Conservation (phyloP, 306 rosid genomes). For the Lathyrus tuberosus region DNA sequence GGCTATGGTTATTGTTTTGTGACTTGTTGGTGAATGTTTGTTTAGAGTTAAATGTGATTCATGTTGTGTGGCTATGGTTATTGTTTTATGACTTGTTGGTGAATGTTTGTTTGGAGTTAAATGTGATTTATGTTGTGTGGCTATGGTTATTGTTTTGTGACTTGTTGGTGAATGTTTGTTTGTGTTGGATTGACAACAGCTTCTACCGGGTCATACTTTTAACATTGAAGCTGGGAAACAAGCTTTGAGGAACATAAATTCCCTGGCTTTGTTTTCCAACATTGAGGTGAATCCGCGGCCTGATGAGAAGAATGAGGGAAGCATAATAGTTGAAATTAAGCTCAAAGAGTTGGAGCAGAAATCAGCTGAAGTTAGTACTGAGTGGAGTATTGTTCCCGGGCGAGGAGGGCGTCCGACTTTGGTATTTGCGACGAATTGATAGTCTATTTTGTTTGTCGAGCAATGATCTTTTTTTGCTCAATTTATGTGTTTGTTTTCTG, state of each 20-base stretch:
- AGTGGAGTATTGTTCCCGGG: constrained; percentile 99
- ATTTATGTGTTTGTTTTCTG: constrained; percentile 32
- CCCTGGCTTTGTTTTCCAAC: constrained; percentile 90
- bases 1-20: not conserved
- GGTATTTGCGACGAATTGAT: constrained; percentile 48
- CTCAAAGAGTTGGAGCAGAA: constrained; percentile 95
- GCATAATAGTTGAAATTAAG: constrained; percentile 93
- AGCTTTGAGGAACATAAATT: constrained; percentile 92
- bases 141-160: too few relatives aligned
- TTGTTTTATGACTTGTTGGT: not conserved
- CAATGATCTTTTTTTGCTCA: not conserved
- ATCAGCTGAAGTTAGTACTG: constrained; percentile 94
- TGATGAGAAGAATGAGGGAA: constrained; percentile 96
- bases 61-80: not conserved
- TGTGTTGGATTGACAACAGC: constrained; percentile 50
- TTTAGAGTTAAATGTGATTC: not conserved
- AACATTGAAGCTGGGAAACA: constrained; percentile 99
- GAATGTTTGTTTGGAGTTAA: not conserved
- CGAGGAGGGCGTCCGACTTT: constrained; percentile 93
- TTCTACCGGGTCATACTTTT: constrained; percentile 75
- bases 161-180: constrained; percentile 25
- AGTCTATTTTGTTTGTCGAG: not conserved
- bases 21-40: constrained; percentile 40
- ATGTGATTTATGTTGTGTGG: too few relatives aligned
- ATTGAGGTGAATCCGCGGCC: constrained; percentile 98